Conservation (phyloP, 2,329 filamentous ascomycete genomes). For the Pseudogymnoascus sp. region DNA sequence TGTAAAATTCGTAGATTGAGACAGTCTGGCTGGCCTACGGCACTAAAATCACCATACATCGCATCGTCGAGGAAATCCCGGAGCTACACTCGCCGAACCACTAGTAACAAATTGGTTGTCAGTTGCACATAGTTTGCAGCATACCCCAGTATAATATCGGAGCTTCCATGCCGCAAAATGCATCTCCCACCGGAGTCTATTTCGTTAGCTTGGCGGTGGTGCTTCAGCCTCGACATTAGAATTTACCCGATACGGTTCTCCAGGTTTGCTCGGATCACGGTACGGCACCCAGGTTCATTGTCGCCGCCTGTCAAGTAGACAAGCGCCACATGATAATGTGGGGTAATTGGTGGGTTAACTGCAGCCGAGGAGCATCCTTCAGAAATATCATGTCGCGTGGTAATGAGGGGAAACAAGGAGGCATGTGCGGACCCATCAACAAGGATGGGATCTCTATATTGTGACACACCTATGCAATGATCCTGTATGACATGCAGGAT, state of each 20-base stretch:
- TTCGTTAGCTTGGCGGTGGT: neutral
- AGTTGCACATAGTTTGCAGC: neutral
- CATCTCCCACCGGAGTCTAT: neutral
- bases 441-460: neutral
- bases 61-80: neutral
- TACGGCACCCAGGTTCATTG: neutral
- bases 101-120: neutral
- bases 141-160: neutral
- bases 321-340: conserved; percentile 1
- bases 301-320: neutral
- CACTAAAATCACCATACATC: neutral
- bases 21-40: neutral
- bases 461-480: neutral
- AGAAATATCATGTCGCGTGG: neutral
- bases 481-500: neutral
- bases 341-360: conserved; percentile 10
- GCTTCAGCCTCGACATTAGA: neutral
- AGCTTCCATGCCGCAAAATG: neutral
- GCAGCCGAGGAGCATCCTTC: neutral
- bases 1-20: neutral
- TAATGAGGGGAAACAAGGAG: neutral
- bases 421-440: neutral
- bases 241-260: neutral
- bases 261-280: neutral
- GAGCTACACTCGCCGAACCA: neutral